Conservation (phyloP, 139 green algal genomes). For the Volvox reticuliferus region DNA sequence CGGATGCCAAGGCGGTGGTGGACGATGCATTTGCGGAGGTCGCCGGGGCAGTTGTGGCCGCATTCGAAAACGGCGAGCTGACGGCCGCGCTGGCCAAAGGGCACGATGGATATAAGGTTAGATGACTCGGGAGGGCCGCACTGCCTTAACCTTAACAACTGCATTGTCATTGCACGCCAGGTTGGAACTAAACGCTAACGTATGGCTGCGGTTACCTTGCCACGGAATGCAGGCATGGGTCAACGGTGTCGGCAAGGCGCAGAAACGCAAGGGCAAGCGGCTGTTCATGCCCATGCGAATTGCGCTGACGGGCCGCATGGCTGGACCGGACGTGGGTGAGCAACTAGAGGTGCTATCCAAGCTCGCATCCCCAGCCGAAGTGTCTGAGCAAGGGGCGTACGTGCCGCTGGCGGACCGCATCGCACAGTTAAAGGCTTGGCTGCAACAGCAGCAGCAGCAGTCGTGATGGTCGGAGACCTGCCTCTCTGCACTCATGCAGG, state of each 20-base stretch:
- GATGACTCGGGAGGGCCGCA: background rate
- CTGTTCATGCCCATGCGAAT: constrained; percentile 98
- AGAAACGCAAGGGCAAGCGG: constrained; percentile 97
- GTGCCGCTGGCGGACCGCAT: constrained; percentile 78
- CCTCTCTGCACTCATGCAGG: too few relatives aligned
- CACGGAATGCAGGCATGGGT: constrained; percentile 87
- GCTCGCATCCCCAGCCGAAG: constrained; percentile 67
- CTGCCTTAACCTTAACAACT: too few relatives aligned
- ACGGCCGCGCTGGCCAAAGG: constrained; percentile 73
- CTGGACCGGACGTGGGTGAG: constrained; percentile 90
- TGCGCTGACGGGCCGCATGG: constrained; percentile 86
- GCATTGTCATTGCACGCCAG: too few relatives aligned
- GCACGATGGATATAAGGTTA: constrained; percentile 80
- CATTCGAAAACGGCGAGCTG: constrained; percentile 87
- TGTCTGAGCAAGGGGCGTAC: constrained; percentile 66
- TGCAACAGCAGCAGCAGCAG: constrained; percentile 27
- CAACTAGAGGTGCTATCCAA: constrained; percentile 80
- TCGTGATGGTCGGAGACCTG: too few relatives aligned
- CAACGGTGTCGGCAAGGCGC: constrained; percentile 94
- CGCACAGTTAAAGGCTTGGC: constrained; percentile 70
- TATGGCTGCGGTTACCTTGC: too few relatives aligned
- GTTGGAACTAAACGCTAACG: too few relatives aligned
- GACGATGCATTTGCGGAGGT: constrained; percentile 84
- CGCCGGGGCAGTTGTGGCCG: constrained; percentile 79
- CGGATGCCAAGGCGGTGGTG: constrained; percentile 71